These are phyloP conservation scores for Hamigera avellanea DNA, from an alignment of 495 filamentous ascomycete species.

Conservation along the genomic window DNA sequence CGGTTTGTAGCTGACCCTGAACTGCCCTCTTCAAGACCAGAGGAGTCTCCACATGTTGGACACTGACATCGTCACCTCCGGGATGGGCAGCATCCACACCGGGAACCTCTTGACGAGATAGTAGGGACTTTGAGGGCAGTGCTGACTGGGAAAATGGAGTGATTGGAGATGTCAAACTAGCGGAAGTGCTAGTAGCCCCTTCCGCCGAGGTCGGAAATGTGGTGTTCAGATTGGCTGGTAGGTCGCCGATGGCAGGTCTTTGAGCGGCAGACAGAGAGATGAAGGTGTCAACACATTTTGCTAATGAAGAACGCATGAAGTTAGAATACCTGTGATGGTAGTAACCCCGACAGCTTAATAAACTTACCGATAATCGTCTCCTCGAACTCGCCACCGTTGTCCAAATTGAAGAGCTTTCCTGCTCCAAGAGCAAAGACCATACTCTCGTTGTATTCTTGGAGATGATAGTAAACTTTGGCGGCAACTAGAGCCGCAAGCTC, in stretches of 20 bases:
- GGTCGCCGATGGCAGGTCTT: conserved; percentile 43
- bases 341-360: not conserved
- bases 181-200: conserved; percentile 53
- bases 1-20: conserved; percentile 61
- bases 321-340: not conserved
- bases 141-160: conserved; percentile 90
- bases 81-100: conserved; percentile 43
- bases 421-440: conserved; percentile 97
- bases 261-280: conserved; percentile 71
- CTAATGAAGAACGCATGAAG: conserved; percentile 23
- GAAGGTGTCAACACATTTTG: conserved; percentile 96
- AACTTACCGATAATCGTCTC: conserved; percentile 80
- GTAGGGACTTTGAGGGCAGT: conserved; percentile 82
- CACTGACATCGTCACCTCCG: conserved; percentile 40
- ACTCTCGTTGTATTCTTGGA: conserved; percentile 97
- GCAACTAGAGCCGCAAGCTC: conserved; percentile 90
- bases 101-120: conserved; percentile 65
- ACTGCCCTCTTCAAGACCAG: conserved; percentile 43
- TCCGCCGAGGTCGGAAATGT: conserved; percentile 53
- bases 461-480: conserved; percentile 96
- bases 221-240: conserved; percentile 58
- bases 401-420: conserved; percentile 88
- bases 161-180: conserved; percentile 69
- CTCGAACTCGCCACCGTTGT: conserved; percentile 88
- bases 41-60: conserved; percentile 41